Base-by-base conservation (phyloP, 257 asterid species). In the Penstemon barbatus region DNA sequence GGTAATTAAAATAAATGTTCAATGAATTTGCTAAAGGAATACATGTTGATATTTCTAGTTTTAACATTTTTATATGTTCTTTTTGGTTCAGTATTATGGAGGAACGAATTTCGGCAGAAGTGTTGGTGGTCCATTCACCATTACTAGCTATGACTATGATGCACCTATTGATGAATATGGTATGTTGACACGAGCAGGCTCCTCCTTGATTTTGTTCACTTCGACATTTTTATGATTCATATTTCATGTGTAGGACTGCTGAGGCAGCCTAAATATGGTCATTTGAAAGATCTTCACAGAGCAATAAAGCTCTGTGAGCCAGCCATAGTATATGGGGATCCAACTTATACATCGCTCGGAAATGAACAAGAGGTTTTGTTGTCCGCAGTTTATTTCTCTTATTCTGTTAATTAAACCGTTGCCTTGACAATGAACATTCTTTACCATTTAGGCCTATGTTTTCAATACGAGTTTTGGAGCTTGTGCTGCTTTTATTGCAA, bases 271-370 rank as follows among this genome's bases (percentile, higher is more conserved):
- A 94, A 94, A 78, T 94, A 97, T 97, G 99, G 99, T 48, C 99
- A 94, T 82, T 77, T 94, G 74, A 94, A 89, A 87, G 99, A 94
- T 74, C 83, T 94, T 73, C 99, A 94, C 71, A 70, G 99, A 82
- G 99, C 99, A 70, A 89, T 94, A 77, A 91, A 94, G 82, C 89
- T 94, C 63, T 89, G 98, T 74, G 99, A 94, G 79, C 96, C 97
- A 59, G 97, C 98, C 79, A 81, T 94, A 42, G 75, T 89, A 51
- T 87, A 89, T 44, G 90, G 83, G 69, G 84, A 87, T 80, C 99
- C 93, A 48, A 60, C 82, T 7, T 91, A 86, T 75, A 85, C 84
- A 0, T 51, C 96, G 12, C 97, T 94, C 11, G 99, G 99, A 78
- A 88, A 84, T 87, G 81, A 80, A 75, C 97, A 94, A 78, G 97